Percentiles rank a stretch among this genome's conserved stretches.
Evolutionary conservation across 306 rosid genomes (phyloP).

Genomic region (Dalbergia oliveri): DNA sequence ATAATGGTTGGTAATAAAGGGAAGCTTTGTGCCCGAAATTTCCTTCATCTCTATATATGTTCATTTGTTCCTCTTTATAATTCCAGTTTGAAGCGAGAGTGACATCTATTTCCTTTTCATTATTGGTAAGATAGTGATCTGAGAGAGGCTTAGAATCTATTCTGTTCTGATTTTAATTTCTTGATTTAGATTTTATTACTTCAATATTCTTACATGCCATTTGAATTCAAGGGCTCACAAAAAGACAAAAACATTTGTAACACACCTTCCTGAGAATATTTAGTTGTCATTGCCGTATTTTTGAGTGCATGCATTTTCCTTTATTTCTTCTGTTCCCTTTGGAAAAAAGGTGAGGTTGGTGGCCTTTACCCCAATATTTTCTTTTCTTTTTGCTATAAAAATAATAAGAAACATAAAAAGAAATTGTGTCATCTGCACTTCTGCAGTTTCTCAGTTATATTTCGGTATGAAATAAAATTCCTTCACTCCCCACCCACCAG

Average conservation of each 20-base stretch:
- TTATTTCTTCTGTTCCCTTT: conserved; percentile 24
- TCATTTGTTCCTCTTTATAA: conserved; percentile 9
- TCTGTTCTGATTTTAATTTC: conserved; percentile 47
- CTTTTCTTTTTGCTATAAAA: not conserved
- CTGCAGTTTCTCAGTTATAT: not conserved
- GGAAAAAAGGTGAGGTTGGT: conserved; percentile 10
- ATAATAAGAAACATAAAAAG: not conserved
- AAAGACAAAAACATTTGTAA: conserved; percentile 36
- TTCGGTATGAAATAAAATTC: not conserved
- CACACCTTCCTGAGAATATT: conserved; percentile 33
- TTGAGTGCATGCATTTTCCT: conserved; percentile 24
- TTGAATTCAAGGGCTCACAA: conserved; percentile 18
- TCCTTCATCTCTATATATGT: conserved; percentile 8
- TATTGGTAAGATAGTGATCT: conserved; percentile 56
- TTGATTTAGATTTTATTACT: conserved; percentile 46
- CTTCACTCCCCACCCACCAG: conserved; percentile 10
- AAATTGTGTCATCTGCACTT: not conserved
- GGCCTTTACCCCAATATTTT: conserved; percentile 10
- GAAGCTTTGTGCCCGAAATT: conserved; percentile 40
- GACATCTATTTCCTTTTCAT: conserved; percentile 47
- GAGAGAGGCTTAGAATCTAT: conserved; percentile 57
- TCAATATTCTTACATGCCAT: conserved; percentile 13
- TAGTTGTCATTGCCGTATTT: conserved; percentile 44
- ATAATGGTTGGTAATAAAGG: conserved; percentile 41
- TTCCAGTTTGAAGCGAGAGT: conserved; percentile 36